Evolutionary conservation across 2,329 filamentous ascomycete species (phyloP).

Genomic region (Grosmannia clavigera): DNA sequence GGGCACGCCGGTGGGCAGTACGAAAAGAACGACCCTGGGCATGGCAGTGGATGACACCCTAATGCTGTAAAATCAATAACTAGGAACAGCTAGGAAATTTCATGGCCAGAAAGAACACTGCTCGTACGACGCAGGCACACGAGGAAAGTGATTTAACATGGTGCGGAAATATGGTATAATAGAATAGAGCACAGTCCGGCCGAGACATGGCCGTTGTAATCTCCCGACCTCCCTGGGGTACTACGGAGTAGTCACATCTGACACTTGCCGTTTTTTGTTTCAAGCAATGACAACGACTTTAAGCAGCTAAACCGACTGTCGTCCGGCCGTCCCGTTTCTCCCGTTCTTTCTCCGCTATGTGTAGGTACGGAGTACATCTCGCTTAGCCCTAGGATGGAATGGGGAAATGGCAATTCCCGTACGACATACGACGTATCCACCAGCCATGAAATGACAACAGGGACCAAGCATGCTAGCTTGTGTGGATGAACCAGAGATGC

Average conservation of each 20-base stretch:
- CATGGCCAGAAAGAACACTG: neutral
- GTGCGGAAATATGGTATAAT: neutral
- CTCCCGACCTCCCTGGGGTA: neutral
- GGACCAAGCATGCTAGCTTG: neutral
- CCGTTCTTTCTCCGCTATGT: neutral
- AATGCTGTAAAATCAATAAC: neutral
- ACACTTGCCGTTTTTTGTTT: neutral
- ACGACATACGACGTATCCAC: neutral
- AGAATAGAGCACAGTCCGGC: neutral
- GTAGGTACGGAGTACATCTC: neutral
- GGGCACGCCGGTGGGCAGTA: neutral
- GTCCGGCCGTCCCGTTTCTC: neutral
- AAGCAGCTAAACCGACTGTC: neutral
- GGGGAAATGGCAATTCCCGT: neutral
- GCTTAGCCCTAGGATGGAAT: neutral
- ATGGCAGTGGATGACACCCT: neutral
- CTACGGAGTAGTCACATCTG: neutral
- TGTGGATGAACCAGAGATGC: neutral
- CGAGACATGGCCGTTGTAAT: constrained; percentile 1
- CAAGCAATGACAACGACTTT: neutral
- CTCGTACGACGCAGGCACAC: neutral
- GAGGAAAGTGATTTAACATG: neutral
- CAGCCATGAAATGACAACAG: neutral
- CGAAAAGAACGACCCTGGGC: neutral
- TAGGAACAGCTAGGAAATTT: neutral